Base-by-base conservation (phyloP, 805 yeast species). In the Kluyveromyces aestuarii region DNA sequence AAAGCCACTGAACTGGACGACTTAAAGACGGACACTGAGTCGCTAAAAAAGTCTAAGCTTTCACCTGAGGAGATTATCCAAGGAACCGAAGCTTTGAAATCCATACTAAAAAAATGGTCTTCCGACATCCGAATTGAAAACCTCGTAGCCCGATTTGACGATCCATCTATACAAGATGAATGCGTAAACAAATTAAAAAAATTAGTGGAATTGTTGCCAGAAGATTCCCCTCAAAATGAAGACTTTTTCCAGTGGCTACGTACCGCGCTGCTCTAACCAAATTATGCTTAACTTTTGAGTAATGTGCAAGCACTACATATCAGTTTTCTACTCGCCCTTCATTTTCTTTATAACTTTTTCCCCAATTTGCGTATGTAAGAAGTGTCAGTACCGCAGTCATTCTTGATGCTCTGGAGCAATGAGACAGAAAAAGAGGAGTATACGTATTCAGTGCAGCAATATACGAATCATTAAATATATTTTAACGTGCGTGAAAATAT, bases 1-100 rank as follows among this genome's bases (percentile, higher is more conserved):
- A 91, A 91, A 64, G 95, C 97, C 0, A 72, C 76, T 6, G 98
- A 93, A 60, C 72, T 93, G 46, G 96, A 87, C 63, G 86, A 80
- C 49, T 72, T 75, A 50, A 68, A 71, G 49, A 62, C 69, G 43
- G 62, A 59, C 21, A 70, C 68, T 41, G 71, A 72, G 21, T 72
- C 71, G 37, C 64, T 68, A 44, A 81, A 83, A 57, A 73, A 70
- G 52, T 66, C 76, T 2, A 77, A 77, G 50, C 74, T 81, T 51
- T 56, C 72, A 1, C 65, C 67, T 11, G 73, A 69, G 2, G 85
- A 82, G 50, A 68, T 80, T 21, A 56, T 68, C 10, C 60, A 60
- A 8, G 86, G 87, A 1, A 73, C 77, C 45, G 71, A 66, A 8
- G 60, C 67, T 10, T 69, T 83, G 56, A 80, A 76, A 52, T 55